A percentile compares a stretch with the other conserved stretches of the same genome.
Conservation (phyloP, 2,329 filamentous ascomycete species). For the Calonectria fujianensis region DNA sequence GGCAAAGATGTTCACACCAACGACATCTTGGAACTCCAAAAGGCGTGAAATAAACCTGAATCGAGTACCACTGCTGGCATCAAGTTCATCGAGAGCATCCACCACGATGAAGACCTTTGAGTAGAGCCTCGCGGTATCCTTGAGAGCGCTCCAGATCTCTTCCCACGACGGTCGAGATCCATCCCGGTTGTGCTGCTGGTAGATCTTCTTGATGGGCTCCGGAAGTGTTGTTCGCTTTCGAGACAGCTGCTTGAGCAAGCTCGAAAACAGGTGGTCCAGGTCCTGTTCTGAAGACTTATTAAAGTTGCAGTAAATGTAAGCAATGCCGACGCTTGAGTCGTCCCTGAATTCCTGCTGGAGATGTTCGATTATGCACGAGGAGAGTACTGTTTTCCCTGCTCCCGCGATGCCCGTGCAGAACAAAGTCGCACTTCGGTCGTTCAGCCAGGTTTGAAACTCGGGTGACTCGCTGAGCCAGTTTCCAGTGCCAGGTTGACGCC, state of each 20-base stretch:
- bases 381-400: conserved; percentile 22
- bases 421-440: neutral
- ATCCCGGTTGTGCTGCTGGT: neutral
- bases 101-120: conserved; percentile 16
- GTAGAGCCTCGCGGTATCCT: neutral
- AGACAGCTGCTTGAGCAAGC: conserved; percentile 12
- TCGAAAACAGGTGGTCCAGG: neutral
- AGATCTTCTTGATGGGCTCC: conserved; percentile 13
- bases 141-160: neutral
- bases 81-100: conserved; percentile 15
- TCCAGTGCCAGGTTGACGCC: conserved; percentile 14
- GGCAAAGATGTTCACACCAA: conserved; percentile 4
- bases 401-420: conserved; percentile 11
- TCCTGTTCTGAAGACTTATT: neutral
- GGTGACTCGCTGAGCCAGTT: conserved; percentile 3
- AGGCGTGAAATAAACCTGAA: neutral
- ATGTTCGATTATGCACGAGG: conserved; percentile 2
- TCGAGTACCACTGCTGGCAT: neutral
- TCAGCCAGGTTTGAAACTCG: conserved; percentile 4
- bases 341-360: neutral
- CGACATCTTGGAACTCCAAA: neutral
- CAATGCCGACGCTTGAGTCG: neutral
- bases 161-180: neutral
- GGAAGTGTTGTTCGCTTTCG: neutral
- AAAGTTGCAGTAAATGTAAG: conserved; percentile 19